Percentiles rank a stretch among this genome's conserved stretches.
Evolutionary conservation across 768 basidiomycete genomes (phyloP).

Genomic region (Leccinum broughii): DNA sequence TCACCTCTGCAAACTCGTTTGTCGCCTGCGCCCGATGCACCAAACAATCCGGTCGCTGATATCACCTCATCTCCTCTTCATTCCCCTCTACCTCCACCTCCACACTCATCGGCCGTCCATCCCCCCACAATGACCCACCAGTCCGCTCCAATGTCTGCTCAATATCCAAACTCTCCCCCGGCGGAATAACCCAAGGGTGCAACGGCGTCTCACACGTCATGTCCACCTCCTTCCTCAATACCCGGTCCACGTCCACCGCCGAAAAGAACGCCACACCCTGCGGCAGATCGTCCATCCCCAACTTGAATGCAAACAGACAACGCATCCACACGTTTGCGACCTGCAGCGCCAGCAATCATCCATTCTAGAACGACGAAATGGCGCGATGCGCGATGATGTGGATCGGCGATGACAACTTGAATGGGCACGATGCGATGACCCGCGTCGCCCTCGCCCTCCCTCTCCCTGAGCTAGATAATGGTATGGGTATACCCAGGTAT

Average conservation of each 20-base stretch:
- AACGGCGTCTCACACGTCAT: too few relatives aligned
- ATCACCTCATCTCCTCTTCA: not conserved
- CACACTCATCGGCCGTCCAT: conserved; percentile 54
- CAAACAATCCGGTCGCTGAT: conserved; percentile 52
- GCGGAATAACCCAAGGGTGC: conserved; percentile 48
- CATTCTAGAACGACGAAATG: too few relatives aligned
- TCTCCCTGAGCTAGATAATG: too few relatives aligned
- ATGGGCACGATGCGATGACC: too few relatives aligned
- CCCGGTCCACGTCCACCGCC: conserved; percentile 88
- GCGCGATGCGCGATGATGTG: too few relatives aligned
- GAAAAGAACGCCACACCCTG: conserved; percentile 98
- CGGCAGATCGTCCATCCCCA: conserved; percentile 29
- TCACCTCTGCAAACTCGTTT: conserved; percentile 56
- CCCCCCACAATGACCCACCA: conserved; percentile 60
- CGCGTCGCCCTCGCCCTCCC: too few relatives aligned
- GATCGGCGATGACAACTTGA: too few relatives aligned
- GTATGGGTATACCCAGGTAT: too few relatives aligned
- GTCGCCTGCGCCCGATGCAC: conserved; percentile 74
- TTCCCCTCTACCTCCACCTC: not conserved
- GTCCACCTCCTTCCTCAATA: conserved; percentile 28
- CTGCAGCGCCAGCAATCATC: conserved; percentile 69
- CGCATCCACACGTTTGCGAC: conserved; percentile 41
- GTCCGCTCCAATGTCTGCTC: conserved; percentile 62
- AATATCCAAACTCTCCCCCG: conserved; percentile 45
- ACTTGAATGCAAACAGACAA: conserved; percentile 72